Evolutionary conservation across 257 asterid genomes (phyloP), one percentile per base, ranked within the genome.

Genomic region (Petunia axillaris): DNA sequence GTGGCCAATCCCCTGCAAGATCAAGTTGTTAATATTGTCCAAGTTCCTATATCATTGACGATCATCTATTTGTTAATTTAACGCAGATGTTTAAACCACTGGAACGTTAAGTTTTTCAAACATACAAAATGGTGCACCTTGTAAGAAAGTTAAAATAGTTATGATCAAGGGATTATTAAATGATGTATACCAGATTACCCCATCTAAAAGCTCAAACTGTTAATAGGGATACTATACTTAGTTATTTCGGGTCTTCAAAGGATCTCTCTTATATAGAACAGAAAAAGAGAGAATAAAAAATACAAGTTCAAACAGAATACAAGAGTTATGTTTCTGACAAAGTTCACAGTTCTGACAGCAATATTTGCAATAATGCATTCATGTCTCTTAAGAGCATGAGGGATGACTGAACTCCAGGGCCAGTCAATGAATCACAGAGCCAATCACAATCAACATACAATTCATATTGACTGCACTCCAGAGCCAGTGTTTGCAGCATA

Each of bases 401-500:
- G 25, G 25, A 48, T 48, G 13, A 70, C 14, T 48, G 1, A 2
- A 71, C 13, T 48, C 60, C 11, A 0, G 35, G 9, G 58, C 60
- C 60, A 35, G 13, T 25, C 5, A 9, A 3, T 5, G 60, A 71
- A 71, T 48, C 43, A 71, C 46, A 71, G 7, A 10, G 1, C 1
- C 2, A 9, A 71, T 71, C 60, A 71, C 16, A 71, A 48, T 48
- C 60, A 48, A 48, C 77, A 48, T 5, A 70, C 15, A 52, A 10
- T 48, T 48, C 77, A 71, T 48, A 10, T 0, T 10, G 11, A 95
- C 85, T 40, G 85, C 41, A 97, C 89, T 78, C 90, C 84, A 87
- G 92, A 93, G 82, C 99, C 98, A 57, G 99, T 92, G 86, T 95
- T 93, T 73, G 98, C 91, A 80, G 98, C 98, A 84, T 88, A 92